Percentiles rank a stretch among this genome's conserved stretches.
Evolutionary conservation across 2,329 filamentous ascomycete genomes (phyloP).

Genomic region (Pseudopithomyces maydicus): DNA sequence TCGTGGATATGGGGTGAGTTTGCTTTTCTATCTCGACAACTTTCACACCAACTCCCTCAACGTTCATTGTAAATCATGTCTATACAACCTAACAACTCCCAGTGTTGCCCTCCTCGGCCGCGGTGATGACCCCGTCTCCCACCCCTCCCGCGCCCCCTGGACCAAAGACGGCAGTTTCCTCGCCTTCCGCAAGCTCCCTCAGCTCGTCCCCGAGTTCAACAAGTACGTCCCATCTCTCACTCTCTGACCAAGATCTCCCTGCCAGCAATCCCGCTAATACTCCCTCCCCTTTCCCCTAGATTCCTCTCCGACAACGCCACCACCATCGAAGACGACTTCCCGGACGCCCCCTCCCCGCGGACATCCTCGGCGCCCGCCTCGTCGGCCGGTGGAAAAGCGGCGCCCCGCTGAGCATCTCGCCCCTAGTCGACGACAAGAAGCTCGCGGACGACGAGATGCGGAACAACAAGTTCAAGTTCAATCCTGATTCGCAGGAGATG

Average conservation of each 20-base stretch:
- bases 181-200: constrained; percentile 11
- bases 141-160: constrained; percentile 4
- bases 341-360: not conserved
- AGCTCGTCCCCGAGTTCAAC: constrained; percentile 12
- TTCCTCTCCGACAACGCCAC: not conserved
- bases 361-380: constrained; percentile 10
- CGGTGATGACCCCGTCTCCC: not conserved
- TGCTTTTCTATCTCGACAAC: not conserved
- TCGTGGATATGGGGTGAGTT: constrained; percentile 1
- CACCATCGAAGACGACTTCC: constrained; percentile 2
- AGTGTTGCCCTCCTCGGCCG: constrained; percentile 4
- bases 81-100: not conserved
- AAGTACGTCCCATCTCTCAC: not conserved
- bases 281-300: too few relatives aligned
- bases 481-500: not conserved
- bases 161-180: constrained; percentile 10
- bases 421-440: not conserved
- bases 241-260: not conserved
- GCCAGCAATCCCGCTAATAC: not conserved
- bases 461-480: constrained; percentile 15
- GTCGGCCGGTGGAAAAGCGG: constrained; percentile 15
- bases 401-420: not conserved
- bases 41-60: too few relatives aligned
- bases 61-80: too few relatives aligned
- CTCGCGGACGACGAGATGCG: not conserved